Evolutionary conservation across 2,329 filamentous ascomycete species (phyloP).

Genomic region (Diaporthe sp.): DNA sequence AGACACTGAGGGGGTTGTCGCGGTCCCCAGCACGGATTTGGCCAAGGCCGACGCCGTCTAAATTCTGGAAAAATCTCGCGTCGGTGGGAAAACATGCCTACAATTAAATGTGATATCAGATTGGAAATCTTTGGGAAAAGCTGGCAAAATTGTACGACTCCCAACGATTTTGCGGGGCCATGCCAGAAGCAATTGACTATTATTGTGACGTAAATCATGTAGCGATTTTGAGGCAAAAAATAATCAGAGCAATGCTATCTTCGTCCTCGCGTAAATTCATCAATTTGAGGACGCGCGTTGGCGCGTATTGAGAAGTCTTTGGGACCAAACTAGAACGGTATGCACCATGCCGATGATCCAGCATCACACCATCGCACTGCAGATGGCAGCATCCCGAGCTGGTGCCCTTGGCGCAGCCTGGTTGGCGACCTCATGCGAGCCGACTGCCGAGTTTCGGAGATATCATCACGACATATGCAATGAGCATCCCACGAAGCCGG

Average conservation of each 20-base stretch:
- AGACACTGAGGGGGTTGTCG: neutral
- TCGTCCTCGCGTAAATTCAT: neutral
- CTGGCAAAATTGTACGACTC: neutral
- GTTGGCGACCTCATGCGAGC: conserved; percentile 15
- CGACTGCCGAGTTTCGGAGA: conserved; percentile 33
- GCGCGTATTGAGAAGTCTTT: neutral
- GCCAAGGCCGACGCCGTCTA: neutral
- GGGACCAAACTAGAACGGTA: neutral
- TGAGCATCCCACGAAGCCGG: conserved; percentile 14
- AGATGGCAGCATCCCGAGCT: conserved; percentile 25
- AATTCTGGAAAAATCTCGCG: neutral
- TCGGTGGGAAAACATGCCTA: neutral
- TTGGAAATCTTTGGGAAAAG: neutral
- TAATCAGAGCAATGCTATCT: neutral
- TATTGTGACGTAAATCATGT: neutral
- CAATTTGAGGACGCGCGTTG: neutral
- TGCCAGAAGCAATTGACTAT: neutral
- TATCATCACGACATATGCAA: conserved; percentile 21
- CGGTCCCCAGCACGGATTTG: neutral
- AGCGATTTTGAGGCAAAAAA: neutral
- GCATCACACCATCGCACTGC: conserved; percentile 31
- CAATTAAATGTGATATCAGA: neutral
- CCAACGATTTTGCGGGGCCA: neutral
- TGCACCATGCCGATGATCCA: conserved; percentile 40
- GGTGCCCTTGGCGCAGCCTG: conserved; percentile 3